Evolutionary conservation across 306 rosid genomes (phyloP).

Genomic region (Medicago arabica): DNA sequence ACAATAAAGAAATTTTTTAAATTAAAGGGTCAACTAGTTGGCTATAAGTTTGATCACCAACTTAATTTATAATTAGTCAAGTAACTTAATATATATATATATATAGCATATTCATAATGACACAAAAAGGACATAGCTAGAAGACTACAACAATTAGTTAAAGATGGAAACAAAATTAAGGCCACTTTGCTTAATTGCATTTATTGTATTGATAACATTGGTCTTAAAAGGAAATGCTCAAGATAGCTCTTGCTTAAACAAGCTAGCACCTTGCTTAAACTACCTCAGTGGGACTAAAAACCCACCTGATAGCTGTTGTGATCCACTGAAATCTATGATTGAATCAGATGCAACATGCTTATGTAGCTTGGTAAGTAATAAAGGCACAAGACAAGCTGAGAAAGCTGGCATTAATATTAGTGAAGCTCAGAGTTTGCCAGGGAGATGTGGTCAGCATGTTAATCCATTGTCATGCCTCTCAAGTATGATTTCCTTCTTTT

Average conservation of each 20-base stretch:
- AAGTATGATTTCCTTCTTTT: slow-evolving; percentile 28
- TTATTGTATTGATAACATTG: neutral
- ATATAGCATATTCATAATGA: neutral
- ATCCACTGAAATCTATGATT: slow-evolving; percentile 61
- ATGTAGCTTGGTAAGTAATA: slow-evolving; percentile 60
- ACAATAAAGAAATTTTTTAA: neutral
- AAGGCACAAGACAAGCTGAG: slow-evolving; percentile 56
- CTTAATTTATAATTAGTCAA: slow-evolving; percentile 5
- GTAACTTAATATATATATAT: slow-evolving; percentile 4
- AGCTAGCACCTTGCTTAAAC: slow-evolving; percentile 59
- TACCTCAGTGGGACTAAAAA: slow-evolving; percentile 60
- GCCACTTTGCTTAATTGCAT: slow-evolving; percentile 19
- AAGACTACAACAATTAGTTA: neutral
- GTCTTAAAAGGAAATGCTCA: slow-evolving; percentile 38
- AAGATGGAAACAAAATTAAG: slow-evolving; percentile 30
- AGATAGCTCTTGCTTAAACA: slow-evolving; percentile 50
- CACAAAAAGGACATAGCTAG: neutral
- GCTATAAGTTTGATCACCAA: slow-evolving; percentile 50
- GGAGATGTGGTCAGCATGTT: slow-evolving; percentile 60
- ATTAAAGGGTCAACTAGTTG: neutral
- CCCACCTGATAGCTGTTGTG: slow-evolving; percentile 62
- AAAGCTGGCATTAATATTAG: slow-evolving; percentile 60
- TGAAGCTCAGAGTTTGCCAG: slow-evolving; percentile 59
- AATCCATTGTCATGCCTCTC: slow-evolving; percentile 60
- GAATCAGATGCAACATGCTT: slow-evolving; percentile 57